These are phyloP conservation scores for Anastatica hierochuntica DNA, from an alignment of 345 rosid species.

Conservation along the genomic window DNA sequence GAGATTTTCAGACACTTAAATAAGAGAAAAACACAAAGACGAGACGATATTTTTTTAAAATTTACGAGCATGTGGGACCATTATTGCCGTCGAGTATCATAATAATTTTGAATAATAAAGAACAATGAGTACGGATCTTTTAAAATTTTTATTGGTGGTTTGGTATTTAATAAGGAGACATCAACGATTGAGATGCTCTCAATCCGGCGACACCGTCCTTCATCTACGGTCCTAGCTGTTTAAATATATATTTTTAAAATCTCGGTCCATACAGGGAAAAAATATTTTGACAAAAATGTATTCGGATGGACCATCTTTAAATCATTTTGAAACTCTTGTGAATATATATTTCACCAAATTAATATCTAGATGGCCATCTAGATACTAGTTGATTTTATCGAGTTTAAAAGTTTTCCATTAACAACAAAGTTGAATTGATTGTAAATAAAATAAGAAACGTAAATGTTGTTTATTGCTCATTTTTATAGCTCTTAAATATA, in stretches of 20 bases:
- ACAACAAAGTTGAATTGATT: too few species aligned
- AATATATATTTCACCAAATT: too few species aligned
- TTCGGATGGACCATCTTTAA: too few species aligned
- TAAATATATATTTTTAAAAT: background rate
- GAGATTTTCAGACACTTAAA: background rate
- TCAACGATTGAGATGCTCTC: constrained; percentile 27
- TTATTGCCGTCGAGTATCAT: constrained; percentile 20
- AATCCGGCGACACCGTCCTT: constrained; percentile 24
- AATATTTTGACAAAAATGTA: too few species aligned
- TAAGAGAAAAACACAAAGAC: background rate
- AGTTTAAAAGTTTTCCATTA: too few species aligned
- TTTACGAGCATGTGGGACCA: constrained; percentile 27
- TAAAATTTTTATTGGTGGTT: background rate
- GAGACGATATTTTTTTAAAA: background rate
- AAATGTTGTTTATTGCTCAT: too few species aligned
- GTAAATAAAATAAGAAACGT: too few species aligned
- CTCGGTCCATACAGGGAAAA: too few species aligned
- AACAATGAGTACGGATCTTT: constrained; percentile 11
- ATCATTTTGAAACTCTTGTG: too few species aligned
- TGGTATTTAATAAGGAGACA: constrained; percentile 19
- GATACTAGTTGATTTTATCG: too few species aligned
- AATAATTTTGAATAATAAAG: constrained; percentile 3
- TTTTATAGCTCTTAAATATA: too few species aligned
- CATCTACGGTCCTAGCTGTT: constrained; percentile 26
- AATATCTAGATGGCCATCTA: too few species aligned